Base-by-base conservation (phyloP, 768 basidiomycete species). In the Lactarius tabidus region DNA sequence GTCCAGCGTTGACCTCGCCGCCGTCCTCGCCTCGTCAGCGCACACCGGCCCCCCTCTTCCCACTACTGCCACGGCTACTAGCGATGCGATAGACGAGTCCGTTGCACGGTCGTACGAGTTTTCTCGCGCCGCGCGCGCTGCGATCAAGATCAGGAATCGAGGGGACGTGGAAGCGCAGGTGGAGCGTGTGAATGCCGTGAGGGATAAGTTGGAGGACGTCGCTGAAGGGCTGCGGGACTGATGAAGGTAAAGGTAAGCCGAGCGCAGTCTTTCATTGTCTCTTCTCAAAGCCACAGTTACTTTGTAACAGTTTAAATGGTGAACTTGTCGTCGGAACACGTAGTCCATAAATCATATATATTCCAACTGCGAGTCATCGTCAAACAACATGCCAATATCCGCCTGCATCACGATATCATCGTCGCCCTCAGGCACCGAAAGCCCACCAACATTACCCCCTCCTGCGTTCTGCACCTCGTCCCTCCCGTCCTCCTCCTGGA, bases 71-170 rank as follows among this genome's bases (percentile, higher is more conserved):
- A 26, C 60, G 35, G 38, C 38, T 58, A 45, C 60, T 33, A 56
- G 66, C 59, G 26, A 38, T 58, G 69, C 54, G 10, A 38, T 26
- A 18, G 39, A 18, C 2, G 39, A 41, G 17, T 81, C 31, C 79
- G n/a, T 89, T 17, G 72, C 79, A 66, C 76, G 75, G 55, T 90
- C 90, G 15, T 80, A 82, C 67, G 82, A 85, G 64, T 90, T 89
- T 69, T 82, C 81, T 17, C 79, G 89, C 60, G 77, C 78, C 1
- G 82, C 81, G 17, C 79, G 89, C 60, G 77, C 78, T 1, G 84
- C 81, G n/a, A 76, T 91, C 58, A 81, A 75, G 72, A 72, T 86
- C 9, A 75, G 82, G 61, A 77, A 85, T 66, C 74, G 78, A 23
- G 85, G 80, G 6, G 84, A 82, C 39, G 76, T 86, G 39, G 84